Evolutionary conservation across 441 rosid genomes (phyloP), one percentile per base, ranked within the genome.

Genomic region (Populus hybrid): DNA sequence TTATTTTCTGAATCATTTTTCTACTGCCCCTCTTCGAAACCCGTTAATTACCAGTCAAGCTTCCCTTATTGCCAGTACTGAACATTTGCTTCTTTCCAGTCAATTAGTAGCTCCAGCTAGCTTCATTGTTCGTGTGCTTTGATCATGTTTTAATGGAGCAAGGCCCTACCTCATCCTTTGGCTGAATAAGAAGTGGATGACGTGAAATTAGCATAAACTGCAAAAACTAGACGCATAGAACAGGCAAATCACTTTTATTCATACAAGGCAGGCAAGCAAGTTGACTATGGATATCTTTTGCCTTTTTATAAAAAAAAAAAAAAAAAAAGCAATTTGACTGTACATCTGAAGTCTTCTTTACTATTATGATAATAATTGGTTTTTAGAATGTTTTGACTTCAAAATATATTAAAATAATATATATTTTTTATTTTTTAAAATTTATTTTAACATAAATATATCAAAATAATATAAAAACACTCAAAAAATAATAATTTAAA

Each of bases 181-280:
- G 75, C 70, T 50, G 72, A 34, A 4, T 66, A 28, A 59, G 21
- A 57, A 67, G 34, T 68, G 12, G 19, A 32, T 26, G 42, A 57
- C 18, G 40, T 63, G 69, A 71, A 1, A 64, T 70, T 64, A 77
- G 70, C 75, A 61, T 63, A 40, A 75, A 21, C 19, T 61, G 74
- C 16, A 76, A 42, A 46, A 19, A 14, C 64, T 67, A 42, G 46
- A 26, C 11, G 21, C 57, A 61, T 24, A 3, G 40, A 65, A 8
- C 6, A 65, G 36, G 32, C 28, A 3, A 34, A 34, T 73, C 38
- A 28, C 66, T 61, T 61, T 7, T 35, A 11, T 2, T 8, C 46
- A 40, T 38, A 4, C 19, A 36, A 16, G 34, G 5, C 23, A 18
- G 26, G 40, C 42, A 64, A 36, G 8, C 12, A 23, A 50, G 8